Conservation (phyloP, 139 green algal genomes). For the Chlamydomonas sphaeroides region DNA sequence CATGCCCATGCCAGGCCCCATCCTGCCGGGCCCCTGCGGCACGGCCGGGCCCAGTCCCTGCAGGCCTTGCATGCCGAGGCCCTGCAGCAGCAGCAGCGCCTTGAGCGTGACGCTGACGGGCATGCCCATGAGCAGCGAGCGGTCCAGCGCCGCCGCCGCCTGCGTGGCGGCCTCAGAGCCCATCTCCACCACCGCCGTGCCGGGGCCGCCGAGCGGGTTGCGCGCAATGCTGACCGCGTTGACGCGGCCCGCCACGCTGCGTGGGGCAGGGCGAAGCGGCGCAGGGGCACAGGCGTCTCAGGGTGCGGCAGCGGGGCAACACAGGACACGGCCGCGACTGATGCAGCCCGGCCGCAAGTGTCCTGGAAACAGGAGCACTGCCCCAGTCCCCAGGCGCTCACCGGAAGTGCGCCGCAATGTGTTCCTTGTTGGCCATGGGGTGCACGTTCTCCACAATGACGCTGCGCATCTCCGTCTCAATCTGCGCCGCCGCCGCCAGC, state of each 20-base stretch:
- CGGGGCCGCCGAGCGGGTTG: neutral
- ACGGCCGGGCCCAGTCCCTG: neutral
- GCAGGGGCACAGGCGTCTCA: too few species aligned
- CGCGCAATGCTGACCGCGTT: neutral
- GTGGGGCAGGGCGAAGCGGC: too few species aligned
- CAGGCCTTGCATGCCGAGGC: neutral
- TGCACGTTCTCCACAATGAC: slow-evolving; percentile 30
- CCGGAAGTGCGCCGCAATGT: slow-evolving; percentile 16
- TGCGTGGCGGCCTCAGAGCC: slow-evolving; percentile 11
- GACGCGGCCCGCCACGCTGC: slow-evolving; percentile 18
- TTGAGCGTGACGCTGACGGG: slow-evolving; percentile 26
- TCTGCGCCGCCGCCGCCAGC: neutral
- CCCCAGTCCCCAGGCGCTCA: too few species aligned
- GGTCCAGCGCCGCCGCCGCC: slow-evolving; percentile 5
- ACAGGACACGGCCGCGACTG: too few species aligned
- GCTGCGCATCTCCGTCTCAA: slow-evolving; percentile 30
- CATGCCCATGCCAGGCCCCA: neutral
- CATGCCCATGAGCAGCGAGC: neutral
- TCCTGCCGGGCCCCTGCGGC: neutral
- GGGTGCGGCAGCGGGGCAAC: too few species aligned
- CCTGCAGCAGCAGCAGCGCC: slow-evolving; percentile 31
- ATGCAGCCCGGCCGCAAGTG: too few species aligned
- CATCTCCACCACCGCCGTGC: slow-evolving; percentile 41
- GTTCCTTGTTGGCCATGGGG: neutral
- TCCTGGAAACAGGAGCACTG: too few species aligned